phyloP scores from a whole-genome alignment of 2,329 filamentous ascomycete genomes.

The Leptosphaerulina australis region DNA sequence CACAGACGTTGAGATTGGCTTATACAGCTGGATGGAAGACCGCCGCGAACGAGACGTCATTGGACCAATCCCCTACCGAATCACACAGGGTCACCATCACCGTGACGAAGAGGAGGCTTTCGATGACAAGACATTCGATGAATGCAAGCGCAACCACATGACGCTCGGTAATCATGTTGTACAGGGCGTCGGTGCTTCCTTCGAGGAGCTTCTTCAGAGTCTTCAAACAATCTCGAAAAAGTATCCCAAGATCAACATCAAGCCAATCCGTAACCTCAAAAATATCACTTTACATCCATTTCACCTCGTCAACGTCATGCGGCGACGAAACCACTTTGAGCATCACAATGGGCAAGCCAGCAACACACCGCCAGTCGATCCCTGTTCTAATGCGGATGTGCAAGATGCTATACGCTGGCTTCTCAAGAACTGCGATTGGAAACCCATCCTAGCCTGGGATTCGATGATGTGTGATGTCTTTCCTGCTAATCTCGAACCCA shows the following conservation, averaged over 20 bases:
- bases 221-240: constrained; percentile 39
- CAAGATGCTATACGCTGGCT: constrained; percentile 44
- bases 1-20: constrained; percentile 40
- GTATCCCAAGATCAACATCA: constrained; percentile 43
- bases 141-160: constrained; percentile 45
- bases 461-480: constrained; percentile 48
- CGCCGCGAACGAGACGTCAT: constrained; percentile 44
- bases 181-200: constrained; percentile 40
- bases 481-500: constrained; percentile 42
- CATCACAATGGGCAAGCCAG: constrained; percentile 22
- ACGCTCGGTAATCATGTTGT: constrained; percentile 43
- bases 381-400: constrained; percentile 38
- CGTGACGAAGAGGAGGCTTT: constrained; percentile 46
- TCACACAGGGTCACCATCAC: constrained; percentile 43
- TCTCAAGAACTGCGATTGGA: constrained; percentile 41
- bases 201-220: constrained; percentile 42
- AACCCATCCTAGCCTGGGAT: constrained; percentile 44
- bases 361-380: constrained; percentile 27
- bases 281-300: constrained; percentile 44
- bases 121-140: constrained; percentile 43
- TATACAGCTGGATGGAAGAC: constrained; percentile 46
- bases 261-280: constrained; percentile 33
- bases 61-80: constrained; percentile 41
- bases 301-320: constrained; percentile 44
- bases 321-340: constrained; percentile 36